Evolutionary conservation across 495 filamentous ascomycete species (phyloP), one percentile per base, ranked within the genome.

Genomic region (Talaromyces liani): DNA sequence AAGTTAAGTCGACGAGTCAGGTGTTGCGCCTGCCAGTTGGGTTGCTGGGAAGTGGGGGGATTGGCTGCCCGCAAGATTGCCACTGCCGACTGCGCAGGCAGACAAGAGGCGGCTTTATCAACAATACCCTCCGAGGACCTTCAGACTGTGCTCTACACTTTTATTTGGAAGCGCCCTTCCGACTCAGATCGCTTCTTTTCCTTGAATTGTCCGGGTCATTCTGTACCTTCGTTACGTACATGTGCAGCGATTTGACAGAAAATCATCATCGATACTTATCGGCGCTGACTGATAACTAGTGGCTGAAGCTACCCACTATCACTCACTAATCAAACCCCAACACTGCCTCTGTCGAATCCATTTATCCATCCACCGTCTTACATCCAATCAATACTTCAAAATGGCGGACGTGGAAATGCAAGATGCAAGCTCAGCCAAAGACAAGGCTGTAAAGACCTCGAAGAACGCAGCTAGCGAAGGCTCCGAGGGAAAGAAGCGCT

Each of bases 351-450:
- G 22, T 29, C 53, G 53, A 25, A 56, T 18, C 53, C 8, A 5
- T 55, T 4, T 1, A 25, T 29, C 3, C 53, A 56, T 29, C 22
- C 53, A 56, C 10, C 27, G 16, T 1, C 27, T 56, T 9, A 29
- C 20, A 12, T 16, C 27, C n/a, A 56, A 29, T 22, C 53, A 27
- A 56, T 27, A 25, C 27, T 8, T 27, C 53, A 56, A 27, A 54
- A 98, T 98, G 94, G 90, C 93, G 63, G 95, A 98, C 77, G 90
- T 98, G 53, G 92, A 97, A 67, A 98, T 98, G 95, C 87, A 90
- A 60, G 94, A 98, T 77, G 91, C 88, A 45, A 82, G 86, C n/a
- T 77, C 81, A 27, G 70, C 84, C 27, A 72, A 58, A 27, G 63
- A 73, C 22, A 69, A 72, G 51, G 71, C 79, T 5, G 73, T 79